phyloP scores from a whole-genome alignment of 2,329 filamentous ascomycete genomes.

The Niveomyces coronatus region DNA sequence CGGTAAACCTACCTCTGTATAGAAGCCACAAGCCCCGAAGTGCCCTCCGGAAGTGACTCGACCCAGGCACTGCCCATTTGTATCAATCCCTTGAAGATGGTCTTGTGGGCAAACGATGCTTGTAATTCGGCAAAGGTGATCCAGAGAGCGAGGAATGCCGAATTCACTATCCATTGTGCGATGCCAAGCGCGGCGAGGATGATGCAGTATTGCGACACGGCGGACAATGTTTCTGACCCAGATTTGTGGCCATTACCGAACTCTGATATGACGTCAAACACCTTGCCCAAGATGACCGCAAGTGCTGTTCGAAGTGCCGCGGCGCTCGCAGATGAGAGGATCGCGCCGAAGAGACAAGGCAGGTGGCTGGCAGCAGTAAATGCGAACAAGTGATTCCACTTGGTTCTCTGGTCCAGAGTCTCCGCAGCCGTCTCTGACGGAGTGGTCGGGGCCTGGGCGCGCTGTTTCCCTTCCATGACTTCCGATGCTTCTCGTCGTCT shows the following conservation, averaged over 20 bases:
- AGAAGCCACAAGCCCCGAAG: constrained; percentile 58
- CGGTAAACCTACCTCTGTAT: constrained; percentile 55
- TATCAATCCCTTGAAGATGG: constrained; percentile 60
- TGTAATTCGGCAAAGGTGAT: constrained; percentile 73
- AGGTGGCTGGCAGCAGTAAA: constrained; percentile 59
- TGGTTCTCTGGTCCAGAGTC: constrained; percentile 12
- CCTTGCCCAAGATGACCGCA: constrained; percentile 60
- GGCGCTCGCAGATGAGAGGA: constrained; percentile 45
- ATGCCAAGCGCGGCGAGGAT: constrained; percentile 53
- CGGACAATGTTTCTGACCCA: constrained; percentile 39
- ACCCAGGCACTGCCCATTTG: constrained; percentile 73
- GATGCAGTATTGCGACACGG: constrained; percentile 50
- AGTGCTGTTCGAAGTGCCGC: constrained; percentile 55
- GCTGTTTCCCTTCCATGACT: background rate
- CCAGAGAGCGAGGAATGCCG: constrained; percentile 59
- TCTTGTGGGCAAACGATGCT: constrained; percentile 52
- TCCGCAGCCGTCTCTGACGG: background rate
- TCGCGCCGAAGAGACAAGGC: constrained; percentile 40
- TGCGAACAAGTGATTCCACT: constrained; percentile 49
- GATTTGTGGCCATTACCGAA: constrained; percentile 48
- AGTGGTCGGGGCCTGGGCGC: background rate
- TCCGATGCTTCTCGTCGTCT: background rate
- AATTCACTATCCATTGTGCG: constrained; percentile 57
- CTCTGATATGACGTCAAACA: constrained; percentile 62
- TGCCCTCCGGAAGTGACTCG: constrained; percentile 60